Conservation (phyloP, 2,329 filamentous ascomycete genomes). For the Monosporascus sp. region DNA sequence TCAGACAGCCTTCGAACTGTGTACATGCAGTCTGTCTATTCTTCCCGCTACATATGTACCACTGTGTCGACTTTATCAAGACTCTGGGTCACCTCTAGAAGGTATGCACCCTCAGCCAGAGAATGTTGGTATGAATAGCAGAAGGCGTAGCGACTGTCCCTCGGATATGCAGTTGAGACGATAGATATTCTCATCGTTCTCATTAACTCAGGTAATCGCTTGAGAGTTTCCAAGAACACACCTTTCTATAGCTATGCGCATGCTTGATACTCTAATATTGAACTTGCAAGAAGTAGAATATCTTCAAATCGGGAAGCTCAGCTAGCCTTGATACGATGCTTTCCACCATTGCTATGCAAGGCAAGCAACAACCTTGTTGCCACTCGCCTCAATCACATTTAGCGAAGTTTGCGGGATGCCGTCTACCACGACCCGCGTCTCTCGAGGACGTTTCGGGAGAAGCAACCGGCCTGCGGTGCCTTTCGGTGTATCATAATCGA, state of each 20-base stretch:
- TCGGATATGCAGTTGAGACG: too few relatives aligned
- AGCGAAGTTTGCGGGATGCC: constrained; percentile 4
- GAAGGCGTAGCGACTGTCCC: too few relatives aligned
- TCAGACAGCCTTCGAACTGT: too few relatives aligned
- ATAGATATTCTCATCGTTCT: too few relatives aligned
- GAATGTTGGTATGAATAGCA: too few relatives aligned
- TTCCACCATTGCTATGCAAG: constrained; percentile 4
- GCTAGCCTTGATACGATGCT: constrained; percentile 13
- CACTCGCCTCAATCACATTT: constrained; percentile 1
- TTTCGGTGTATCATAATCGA: constrained; percentile 19
- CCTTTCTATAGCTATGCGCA: neutral
- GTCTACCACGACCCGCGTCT: constrained; percentile 14
- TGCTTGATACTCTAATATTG: neutral
- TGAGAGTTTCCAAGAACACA: too few relatives aligned
- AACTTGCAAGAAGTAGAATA: constrained; percentile 5
- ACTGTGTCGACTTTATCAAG: too few relatives aligned
- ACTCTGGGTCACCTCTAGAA: too few relatives aligned
- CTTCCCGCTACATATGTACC: too few relatives aligned
- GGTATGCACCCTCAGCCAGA: too few relatives aligned
- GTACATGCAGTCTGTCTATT: too few relatives aligned
- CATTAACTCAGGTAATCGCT: too few relatives aligned
- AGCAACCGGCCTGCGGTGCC: constrained; percentile 20
- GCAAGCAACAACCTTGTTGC: constrained; percentile 7
- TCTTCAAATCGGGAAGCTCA: neutral
- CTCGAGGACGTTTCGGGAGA: constrained; percentile 12